Evolutionary conservation across 306 rosid species (phyloP).

Genomic region (Castanea sativa): DNA sequence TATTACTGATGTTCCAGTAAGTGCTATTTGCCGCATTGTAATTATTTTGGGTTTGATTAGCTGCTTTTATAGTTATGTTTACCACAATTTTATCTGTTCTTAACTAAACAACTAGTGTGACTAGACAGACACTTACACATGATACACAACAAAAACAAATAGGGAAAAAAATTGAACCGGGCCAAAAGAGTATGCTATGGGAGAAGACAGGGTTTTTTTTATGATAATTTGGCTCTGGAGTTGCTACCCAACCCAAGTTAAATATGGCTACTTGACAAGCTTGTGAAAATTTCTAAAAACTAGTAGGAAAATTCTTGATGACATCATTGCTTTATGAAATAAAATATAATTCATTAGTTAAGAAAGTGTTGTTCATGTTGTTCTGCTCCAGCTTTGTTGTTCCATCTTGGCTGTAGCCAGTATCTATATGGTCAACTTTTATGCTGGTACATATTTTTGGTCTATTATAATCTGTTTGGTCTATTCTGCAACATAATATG

Average conservation of each 20-base stretch:
- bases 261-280: background rate
- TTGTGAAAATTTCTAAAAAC: background rate
- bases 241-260: background rate
- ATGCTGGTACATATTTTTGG: slow-evolving; percentile 1
- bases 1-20: slow-evolving; percentile 69
- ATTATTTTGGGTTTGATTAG: background rate
- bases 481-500: slow-evolving; percentile 1
- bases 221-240: background rate
- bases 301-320: background rate
- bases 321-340: background rate
- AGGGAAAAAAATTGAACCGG: background rate
- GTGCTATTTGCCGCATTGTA: slow-evolving; percentile 14
- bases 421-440: background rate
- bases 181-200: background rate
- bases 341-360: background rate
- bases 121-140: background rate
- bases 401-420: background rate
- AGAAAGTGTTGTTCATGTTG: background rate
- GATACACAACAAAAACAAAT: background rate
- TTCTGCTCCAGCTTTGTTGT: background rate
- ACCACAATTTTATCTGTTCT: background rate
- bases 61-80: background rate
- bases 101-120: background rate
- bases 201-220: background rate
- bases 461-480: background rate